Percentiles rank a stretch among this genome's conserved stretches.
These are phyloP conservation scores for Cercospora berteroae DNA, from an alignment of 2,329 filamentous ascomycete genomes.

Conservation along the genomic window DNA sequence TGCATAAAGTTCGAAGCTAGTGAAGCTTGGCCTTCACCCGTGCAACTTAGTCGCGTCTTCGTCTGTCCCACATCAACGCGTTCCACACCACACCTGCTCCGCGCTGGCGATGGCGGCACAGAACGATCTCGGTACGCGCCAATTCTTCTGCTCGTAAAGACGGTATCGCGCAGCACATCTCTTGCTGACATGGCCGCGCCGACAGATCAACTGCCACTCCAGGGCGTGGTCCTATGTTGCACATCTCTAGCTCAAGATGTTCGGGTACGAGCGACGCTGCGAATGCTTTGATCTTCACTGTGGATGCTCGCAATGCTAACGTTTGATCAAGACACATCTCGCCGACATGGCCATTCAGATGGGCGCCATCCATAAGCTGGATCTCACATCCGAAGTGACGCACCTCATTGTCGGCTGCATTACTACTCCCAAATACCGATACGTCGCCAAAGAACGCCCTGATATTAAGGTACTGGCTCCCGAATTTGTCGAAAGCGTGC, in stretches of 20 bases:
- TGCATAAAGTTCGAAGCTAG: background rate
- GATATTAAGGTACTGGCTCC: constrained; percentile 81
- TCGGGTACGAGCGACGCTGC: constrained; percentile 29
- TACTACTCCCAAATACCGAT: constrained; percentile 89
- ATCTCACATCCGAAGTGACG: constrained; percentile 93
- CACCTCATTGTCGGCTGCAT: constrained; percentile 89
- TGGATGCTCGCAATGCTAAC: background rate
- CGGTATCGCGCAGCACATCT: background rate
- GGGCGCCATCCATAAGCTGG: constrained; percentile 82
- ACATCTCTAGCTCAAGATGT: constrained; percentile 37
- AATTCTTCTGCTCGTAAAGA: constrained; percentile 1
- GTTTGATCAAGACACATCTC: constrained; percentile 29
- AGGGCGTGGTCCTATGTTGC: constrained; percentile 36
- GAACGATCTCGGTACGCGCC: constrained; percentile 15
- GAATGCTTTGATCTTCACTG: background rate
- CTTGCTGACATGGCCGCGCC: constrained; percentile 8
- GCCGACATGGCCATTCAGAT: constrained; percentile 70
- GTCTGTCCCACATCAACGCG: constrained; percentile 9
- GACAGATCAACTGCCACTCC: constrained; percentile 27
- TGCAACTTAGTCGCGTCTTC: background rate
- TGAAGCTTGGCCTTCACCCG: background rate
- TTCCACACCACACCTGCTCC: background rate
- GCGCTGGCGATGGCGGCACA: constrained; percentile 22
- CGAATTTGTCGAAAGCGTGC: constrained; percentile 80
- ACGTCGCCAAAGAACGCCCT: constrained; percentile 83